Evolutionary conservation across 2,329 filamentous ascomycete genomes (phyloP).

Genomic region (Uncinocarpus reesii): DNA sequence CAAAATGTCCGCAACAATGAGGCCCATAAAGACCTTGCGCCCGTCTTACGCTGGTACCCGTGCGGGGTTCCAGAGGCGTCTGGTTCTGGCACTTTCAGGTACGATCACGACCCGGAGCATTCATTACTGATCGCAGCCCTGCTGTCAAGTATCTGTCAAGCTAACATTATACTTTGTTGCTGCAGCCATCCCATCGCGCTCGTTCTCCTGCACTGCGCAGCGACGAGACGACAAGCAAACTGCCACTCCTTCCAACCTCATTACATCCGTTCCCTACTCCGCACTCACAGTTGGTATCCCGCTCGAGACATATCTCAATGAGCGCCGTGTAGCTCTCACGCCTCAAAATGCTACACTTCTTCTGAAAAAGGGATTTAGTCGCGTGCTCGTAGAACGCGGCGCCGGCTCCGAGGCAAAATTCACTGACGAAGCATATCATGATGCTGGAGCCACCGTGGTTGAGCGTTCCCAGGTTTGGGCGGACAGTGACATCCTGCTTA

Average conservation of each 20-base stretch:
- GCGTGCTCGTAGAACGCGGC: conserved; percentile 67
- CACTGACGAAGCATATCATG: conserved; percentile 62
- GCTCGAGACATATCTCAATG: conserved; percentile 64
- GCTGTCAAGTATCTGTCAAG: neutral
- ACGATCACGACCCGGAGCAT: neutral
- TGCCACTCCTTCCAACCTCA: conserved; percentile 10
- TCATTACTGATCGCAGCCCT: too few relatives aligned
- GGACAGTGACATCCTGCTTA: conserved; percentile 67
- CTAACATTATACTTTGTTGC: neutral
- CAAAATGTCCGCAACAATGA: conserved; percentile 14
- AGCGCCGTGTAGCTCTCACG: conserved; percentile 74
- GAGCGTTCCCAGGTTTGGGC: conserved; percentile 61
- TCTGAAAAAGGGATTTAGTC: conserved; percentile 73
- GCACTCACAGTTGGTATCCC: conserved; percentile 69
- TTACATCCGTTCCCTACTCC: conserved; percentile 48
- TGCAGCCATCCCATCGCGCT: conserved; percentile 12
- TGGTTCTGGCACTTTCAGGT: conserved; percentile 14
- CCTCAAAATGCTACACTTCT: conserved; percentile 73
- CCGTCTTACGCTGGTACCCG: conserved; percentile 10
- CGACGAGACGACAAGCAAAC: conserved; percentile 10
- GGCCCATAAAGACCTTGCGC: conserved; percentile 9
- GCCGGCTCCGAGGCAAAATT: conserved; percentile 72
- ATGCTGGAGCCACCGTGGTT: conserved; percentile 67
- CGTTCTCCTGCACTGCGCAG: conserved; percentile 14
- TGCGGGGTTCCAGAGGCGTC: conserved; percentile 10